phyloP scores from a whole-genome alignment of 1,139 yeast genomes.

The Nakaseomyces uthaithaninus region DNA sequence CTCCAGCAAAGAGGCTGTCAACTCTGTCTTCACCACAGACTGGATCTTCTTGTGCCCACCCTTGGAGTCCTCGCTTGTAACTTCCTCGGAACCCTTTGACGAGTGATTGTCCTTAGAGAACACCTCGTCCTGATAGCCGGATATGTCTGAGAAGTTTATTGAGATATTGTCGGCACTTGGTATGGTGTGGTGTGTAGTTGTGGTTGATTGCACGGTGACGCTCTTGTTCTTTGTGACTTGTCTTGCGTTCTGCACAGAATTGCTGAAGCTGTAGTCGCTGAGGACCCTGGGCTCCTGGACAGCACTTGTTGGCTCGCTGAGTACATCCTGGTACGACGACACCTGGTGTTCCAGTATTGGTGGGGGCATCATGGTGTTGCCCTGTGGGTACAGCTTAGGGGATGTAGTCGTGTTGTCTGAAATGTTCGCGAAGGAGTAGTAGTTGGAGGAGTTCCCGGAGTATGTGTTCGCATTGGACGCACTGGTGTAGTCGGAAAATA shows the following conservation, averaged over 20 bases:
- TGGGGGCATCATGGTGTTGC: conserved; percentile 9
- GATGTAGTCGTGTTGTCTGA: conserved; percentile 31
- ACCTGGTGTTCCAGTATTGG: conserved; percentile 8
- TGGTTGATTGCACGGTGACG: neutral
- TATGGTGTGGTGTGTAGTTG: conserved; percentile 13
- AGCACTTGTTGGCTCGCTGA: neutral
- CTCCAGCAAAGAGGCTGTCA: neutral
- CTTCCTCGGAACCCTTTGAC: no score
- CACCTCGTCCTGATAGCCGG: neutral
- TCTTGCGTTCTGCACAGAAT: neutral
- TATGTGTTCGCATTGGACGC: conserved; percentile 19
- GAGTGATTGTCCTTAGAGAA: neutral
- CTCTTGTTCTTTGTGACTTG: neutral
- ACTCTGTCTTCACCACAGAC: conserved; percentile 2
- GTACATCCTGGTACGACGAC: conserved; percentile 5
- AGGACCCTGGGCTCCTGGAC: neutral
- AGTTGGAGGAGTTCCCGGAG: conserved; percentile 27
- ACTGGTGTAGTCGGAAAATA: conserved; percentile 24
- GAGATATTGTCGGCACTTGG: conserved; percentile 28
- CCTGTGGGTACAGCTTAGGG: conserved; percentile 8
- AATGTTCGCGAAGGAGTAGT: conserved; percentile 32
- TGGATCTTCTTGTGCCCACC: neutral
- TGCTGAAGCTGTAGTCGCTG: conserved; percentile 1
- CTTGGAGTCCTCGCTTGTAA: neutral
- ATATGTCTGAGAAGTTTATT: conserved; percentile 19